These are phyloP conservation scores for Mortierella sp. DNA, from an alignment of 371 early-diverging fungal species.

Conservation along the genomic window DNA sequence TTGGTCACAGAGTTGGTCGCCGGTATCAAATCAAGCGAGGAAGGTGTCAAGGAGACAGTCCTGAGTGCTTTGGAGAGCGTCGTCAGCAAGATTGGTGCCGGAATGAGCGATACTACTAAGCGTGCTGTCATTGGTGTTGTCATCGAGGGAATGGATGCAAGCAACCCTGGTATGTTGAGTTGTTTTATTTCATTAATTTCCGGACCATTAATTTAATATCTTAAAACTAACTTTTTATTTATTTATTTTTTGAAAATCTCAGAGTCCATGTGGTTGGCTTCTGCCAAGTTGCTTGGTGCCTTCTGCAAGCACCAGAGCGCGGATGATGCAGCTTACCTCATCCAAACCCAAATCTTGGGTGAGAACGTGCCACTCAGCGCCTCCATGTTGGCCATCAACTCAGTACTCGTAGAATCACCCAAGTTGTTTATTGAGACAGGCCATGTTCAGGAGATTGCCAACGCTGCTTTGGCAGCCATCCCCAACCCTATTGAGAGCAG, in stretches of 20 bases:
- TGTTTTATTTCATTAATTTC: neutral
- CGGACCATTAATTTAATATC: neutral
- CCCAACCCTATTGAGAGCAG: conserved; percentile 37
- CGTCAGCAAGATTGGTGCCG: conserved; percentile 66
- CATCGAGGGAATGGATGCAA: conserved; percentile 61
- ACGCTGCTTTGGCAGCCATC: conserved; percentile 39
- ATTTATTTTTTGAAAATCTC: neutral
- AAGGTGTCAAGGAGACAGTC: conserved; percentile 71
- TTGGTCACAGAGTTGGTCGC: conserved; percentile 85
- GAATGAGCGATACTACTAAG: conserved; percentile 72
- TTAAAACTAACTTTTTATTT: neutral
- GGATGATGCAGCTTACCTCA: conserved; percentile 59
- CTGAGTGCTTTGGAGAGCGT: conserved; percentile 74
- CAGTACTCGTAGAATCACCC: conserved; percentile 64
- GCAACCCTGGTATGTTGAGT: conserved; percentile 46
- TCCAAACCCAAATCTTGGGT: conserved; percentile 59
- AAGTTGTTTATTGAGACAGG: conserved; percentile 59
- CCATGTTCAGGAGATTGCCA: conserved; percentile 47
- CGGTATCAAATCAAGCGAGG: conserved; percentile 75
- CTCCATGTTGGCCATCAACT: conserved; percentile 62
- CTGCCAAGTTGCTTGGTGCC: conserved; percentile 66
- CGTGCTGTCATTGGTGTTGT: conserved; percentile 66
- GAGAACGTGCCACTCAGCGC: conserved; percentile 58
- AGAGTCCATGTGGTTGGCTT: conserved; percentile 58
- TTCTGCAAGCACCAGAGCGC: conserved; percentile 62